phyloP scores from a whole-genome alignment of 495 filamentous ascomycete species.

The Tuber borchii region DNA sequence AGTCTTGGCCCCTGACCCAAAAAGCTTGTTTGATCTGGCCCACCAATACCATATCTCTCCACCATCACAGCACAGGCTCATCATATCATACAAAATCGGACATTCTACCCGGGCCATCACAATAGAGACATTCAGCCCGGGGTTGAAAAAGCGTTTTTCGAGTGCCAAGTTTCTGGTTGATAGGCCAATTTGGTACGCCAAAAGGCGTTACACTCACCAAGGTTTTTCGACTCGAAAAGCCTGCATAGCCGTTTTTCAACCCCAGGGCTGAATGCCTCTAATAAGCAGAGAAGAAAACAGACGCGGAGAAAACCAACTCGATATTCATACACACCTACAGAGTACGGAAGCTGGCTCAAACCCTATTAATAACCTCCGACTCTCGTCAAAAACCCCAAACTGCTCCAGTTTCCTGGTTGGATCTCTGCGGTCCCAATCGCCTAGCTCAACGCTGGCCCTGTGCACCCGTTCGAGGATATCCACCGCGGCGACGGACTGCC shows the following conservation, averaged over 20 bases:
- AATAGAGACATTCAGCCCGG: too few relatives aligned
- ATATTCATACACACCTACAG: not conserved
- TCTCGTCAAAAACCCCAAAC: not conserved
- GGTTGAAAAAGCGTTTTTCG: too few relatives aligned
- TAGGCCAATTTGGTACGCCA: too few relatives aligned
- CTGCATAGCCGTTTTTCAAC: too few relatives aligned
- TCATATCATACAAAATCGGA: not conserved
- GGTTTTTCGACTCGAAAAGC: too few relatives aligned
- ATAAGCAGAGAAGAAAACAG: not conserved
- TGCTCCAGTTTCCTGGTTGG: not conserved
- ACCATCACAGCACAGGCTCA: not conserved
- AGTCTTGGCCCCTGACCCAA: not conserved
- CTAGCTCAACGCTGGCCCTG: not conserved
- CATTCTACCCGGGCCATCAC: not conserved
- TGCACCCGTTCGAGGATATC: constrained; percentile 1
- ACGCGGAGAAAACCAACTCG: not conserved
- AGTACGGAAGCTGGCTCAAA: not conserved
- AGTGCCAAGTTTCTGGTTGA: too few relatives aligned
- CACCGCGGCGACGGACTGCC: not conserved
- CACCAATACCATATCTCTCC: not conserved
- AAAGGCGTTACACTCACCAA: too few relatives aligned
- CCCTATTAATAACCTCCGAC: not conserved
- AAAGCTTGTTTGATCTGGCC: not conserved
- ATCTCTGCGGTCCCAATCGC: not conserved
- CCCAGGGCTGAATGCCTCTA: too few relatives aligned